phyloP scores from a whole-genome alignment of 1,284 basidiomycete genomes.

The Heterobasidion parviporum region DNA sequence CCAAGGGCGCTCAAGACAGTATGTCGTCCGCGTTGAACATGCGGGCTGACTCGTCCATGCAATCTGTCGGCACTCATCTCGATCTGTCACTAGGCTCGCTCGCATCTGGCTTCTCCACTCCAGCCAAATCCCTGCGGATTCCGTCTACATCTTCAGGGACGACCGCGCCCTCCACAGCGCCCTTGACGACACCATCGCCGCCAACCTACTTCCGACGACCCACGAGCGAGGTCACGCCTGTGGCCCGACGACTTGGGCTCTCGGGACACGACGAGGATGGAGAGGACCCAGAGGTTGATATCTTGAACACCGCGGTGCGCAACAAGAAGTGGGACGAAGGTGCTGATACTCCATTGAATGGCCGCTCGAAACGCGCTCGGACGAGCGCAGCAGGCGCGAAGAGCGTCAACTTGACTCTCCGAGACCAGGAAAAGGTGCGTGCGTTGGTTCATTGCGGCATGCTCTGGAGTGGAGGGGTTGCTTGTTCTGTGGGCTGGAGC shows the following conservation, averaged over 20 bases:
- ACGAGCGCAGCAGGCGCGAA: slow-evolving; percentile 41
- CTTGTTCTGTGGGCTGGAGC: too few species aligned
- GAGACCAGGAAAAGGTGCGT: slow-evolving; percentile 90
- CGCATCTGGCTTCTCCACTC: slow-evolving; percentile 47
- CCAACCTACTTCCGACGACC: slow-evolving; percentile 17
- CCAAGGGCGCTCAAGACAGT: not conserved
- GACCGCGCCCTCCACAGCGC: slow-evolving; percentile 47
- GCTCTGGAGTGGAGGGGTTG: too few species aligned
- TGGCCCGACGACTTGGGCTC: slow-evolving; percentile 19
- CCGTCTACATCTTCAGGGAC: slow-evolving; percentile 44
- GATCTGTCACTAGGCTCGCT: slow-evolving; percentile 60
- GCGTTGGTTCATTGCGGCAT: not conserved
- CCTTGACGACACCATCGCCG: slow-evolving; percentile 47
- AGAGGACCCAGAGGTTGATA: slow-evolving; percentile 27
- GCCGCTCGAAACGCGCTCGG: slow-evolving; percentile 32
- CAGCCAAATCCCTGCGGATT: slow-evolving; percentile 38
- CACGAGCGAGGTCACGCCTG: slow-evolving; percentile 22
- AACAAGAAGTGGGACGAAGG: slow-evolving; percentile 41
- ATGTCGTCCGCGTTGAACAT: slow-evolving; percentile 27
- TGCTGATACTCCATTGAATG: slow-evolving; percentile 37
- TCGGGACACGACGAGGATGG: slow-evolving; percentile 33
- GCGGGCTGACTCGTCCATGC: slow-evolving; percentile 27
- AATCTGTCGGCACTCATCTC: slow-evolving; percentile 33
- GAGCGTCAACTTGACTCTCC: slow-evolving; percentile 68
- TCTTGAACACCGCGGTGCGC: slow-evolving; percentile 46